phyloP scores from a whole-genome alignment of 2,329 filamentous ascomycete species.

The Trichoderma semiorbis region DNA sequence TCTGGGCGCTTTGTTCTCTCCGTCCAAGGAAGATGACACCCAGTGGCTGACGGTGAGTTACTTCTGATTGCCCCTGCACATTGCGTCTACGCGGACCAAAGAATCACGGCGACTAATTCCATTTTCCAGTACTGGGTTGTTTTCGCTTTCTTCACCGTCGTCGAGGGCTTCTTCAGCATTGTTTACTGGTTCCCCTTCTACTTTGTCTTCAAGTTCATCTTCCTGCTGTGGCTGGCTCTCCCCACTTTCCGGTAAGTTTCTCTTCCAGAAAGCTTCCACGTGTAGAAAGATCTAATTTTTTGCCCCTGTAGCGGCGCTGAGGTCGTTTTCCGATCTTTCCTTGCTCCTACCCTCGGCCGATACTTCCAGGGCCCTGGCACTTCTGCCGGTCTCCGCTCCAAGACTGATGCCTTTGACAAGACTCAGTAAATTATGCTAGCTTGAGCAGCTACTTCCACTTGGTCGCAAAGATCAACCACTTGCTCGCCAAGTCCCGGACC shows the following conservation, averaged over 20 bases:
- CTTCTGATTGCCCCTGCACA: background rate
- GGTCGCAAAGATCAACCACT: conserved; percentile 25
- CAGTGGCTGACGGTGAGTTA: conserved; percentile 70
- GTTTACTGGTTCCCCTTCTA: conserved; percentile 99
- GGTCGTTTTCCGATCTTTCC: conserved; percentile 92
- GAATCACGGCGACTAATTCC: conserved; percentile 32
- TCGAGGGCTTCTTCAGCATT: conserved; percentile 78
- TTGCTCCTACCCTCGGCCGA: conserved; percentile 85
- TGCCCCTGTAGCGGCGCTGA: conserved; percentile 71
- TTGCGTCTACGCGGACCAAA: background rate
- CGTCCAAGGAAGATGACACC: conserved; percentile 71
- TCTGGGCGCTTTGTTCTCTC: conserved; percentile 69
- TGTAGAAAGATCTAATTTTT: background rate
- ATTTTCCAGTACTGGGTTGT: conserved; percentile 75
- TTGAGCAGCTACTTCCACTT: conserved; percentile 24
- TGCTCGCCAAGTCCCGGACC: conserved; percentile 21
- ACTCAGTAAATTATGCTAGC: conserved; percentile 49
- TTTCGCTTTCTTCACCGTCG: conserved; percentile 75
- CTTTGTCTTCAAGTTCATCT: conserved; percentile 98
- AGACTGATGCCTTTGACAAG: conserved; percentile 76
- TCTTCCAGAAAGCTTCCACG: background rate
- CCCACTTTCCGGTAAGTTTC: conserved; percentile 80
- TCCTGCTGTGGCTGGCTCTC: conserved; percentile 96
- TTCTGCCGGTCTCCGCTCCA: conserved; percentile 81
- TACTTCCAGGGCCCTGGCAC: conserved; percentile 75